Conservation (phyloP, 768 basidiomycete species). For the Boletus subcaerulescens region DNA sequence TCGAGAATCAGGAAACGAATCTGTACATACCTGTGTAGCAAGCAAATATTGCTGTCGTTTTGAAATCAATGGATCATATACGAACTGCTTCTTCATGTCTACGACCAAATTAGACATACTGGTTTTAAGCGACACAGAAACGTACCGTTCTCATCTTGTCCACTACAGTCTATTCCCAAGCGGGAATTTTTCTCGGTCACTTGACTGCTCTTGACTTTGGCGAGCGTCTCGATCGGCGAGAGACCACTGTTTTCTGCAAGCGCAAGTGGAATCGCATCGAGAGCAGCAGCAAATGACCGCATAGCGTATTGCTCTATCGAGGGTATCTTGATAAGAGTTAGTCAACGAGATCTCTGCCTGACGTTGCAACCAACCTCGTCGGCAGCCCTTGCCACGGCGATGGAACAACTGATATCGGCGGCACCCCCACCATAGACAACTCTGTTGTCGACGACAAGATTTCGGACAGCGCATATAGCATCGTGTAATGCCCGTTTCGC, state of each 20-base stretch:
- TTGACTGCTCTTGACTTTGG: slow-evolving; percentile 92
- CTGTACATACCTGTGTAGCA: slow-evolving; percentile 77
- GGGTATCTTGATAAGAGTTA: slow-evolving; percentile 59
- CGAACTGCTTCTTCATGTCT: slow-evolving; percentile 99
- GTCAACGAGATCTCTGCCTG: background rate
- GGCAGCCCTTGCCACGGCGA: slow-evolving; percentile 91
- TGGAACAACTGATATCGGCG: slow-evolving; percentile 92
- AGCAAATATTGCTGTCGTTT: slow-evolving; percentile 96
- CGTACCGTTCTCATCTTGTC: slow-evolving; percentile 81
- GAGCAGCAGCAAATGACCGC: slow-evolving; percentile 95
- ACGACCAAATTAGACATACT: background rate
- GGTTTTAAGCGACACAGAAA: slow-evolving; percentile 1
- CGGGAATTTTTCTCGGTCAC: slow-evolving; percentile 79
- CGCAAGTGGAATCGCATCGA: slow-evolving; percentile 94
- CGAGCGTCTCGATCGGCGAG: slow-evolving; percentile 94
- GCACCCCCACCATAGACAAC: slow-evolving; percentile 99
- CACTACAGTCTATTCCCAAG: slow-evolving; percentile 92
- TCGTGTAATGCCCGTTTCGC: slow-evolving; percentile 98
- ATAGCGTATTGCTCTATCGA: slow-evolving; percentile 99
- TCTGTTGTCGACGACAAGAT: slow-evolving; percentile 90
- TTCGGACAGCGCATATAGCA: slow-evolving; percentile 95
- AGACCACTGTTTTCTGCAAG: slow-evolving; percentile 97
- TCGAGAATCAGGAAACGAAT: background rate
- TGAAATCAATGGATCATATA: slow-evolving; percentile 95
- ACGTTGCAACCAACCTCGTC: slow-evolving; percentile 63